phyloP scores from a whole-genome alignment of 2,329 filamentous ascomycete species.

The Chaetomiaceae sp. region DNA sequence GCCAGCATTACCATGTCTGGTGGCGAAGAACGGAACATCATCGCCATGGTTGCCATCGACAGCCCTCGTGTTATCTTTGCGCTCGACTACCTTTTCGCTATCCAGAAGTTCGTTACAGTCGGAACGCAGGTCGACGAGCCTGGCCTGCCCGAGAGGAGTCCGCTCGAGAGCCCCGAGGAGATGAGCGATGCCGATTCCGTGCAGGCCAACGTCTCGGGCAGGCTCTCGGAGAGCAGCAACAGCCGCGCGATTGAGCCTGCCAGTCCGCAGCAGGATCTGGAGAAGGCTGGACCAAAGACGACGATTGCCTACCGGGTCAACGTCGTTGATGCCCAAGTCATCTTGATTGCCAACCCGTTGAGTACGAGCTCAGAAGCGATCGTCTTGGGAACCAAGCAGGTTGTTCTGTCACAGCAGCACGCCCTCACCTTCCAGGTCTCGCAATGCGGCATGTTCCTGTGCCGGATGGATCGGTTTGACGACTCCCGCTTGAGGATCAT shows the following conservation, averaged over 20 bases:
- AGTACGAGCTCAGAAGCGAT: constrained; percentile 91
- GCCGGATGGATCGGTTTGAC: constrained; percentile 97
- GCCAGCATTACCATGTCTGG: constrained; percentile 91
- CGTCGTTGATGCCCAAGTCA: constrained; percentile 91
- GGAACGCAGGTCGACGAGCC: constrained; percentile 63
- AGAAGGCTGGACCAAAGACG: constrained; percentile 48
- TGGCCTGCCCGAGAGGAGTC: constrained; percentile 47
- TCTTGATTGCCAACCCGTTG: constrained; percentile 90
- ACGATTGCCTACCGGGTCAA: constrained; percentile 85
- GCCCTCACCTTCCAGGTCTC: constrained; percentile 89
- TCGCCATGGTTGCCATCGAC: constrained; percentile 89
- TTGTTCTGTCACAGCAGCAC: constrained; percentile 89
- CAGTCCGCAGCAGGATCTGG: constrained; percentile 11
- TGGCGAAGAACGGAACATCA: constrained; percentile 72
- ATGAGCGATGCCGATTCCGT: constrained; percentile 55
- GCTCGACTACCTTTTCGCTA: constrained; percentile 87
- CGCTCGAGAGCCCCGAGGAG: constrained; percentile 53
- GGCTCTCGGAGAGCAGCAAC: constrained; percentile 31
- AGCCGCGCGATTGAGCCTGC: constrained; percentile 11
- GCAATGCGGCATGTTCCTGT: constrained; percentile 95
- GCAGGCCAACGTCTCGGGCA: constrained; percentile 41
- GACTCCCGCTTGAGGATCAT: constrained; percentile 84
- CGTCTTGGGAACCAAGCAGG: constrained; percentile 88
- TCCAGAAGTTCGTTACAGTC: constrained; percentile 75
- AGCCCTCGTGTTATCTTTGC: constrained; percentile 94